A percentile compares a stretch with the other conserved stretches of the same genome.
Conservation (phyloP, 2,329 filamentous ascomycete genomes). For the Aciculosporium take region DNA sequence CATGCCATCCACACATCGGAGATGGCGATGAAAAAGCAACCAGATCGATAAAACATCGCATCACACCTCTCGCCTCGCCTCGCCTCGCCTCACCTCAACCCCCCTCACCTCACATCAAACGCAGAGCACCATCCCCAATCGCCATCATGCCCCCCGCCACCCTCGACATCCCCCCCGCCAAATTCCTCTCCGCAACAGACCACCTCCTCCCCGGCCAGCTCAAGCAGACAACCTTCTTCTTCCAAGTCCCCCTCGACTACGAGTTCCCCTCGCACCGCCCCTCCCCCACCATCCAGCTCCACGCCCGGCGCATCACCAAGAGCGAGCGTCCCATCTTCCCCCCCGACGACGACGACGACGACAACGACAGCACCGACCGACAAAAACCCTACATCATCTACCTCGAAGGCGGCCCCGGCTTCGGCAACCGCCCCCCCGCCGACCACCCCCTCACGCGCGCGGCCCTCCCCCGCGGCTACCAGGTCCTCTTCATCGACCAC, state of each 20-base stretch:
- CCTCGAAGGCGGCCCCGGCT: constrained; percentile 76
- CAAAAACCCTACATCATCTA: constrained; percentile 47
- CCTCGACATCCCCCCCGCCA: constrained; percentile 21
- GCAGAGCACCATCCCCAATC: neutral
- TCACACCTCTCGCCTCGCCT: neutral
- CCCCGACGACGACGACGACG: constrained; percentile 6
- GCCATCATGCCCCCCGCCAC: constrained; percentile 5
- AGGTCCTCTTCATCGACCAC: constrained; percentile 78
- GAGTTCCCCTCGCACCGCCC: constrained; percentile 41
- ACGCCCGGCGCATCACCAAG: constrained; percentile 59
- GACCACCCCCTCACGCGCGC: constrained; percentile 55
- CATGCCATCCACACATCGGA: too few species aligned
- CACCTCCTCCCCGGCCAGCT: constrained; percentile 48
- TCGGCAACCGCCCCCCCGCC: constrained; percentile 62
- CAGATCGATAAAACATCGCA: neutral
- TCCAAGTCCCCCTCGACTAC: constrained; percentile 76
- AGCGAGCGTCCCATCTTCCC: constrained; percentile 46
- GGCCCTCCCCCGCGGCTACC: constrained; percentile 67
- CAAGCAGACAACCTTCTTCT: constrained; percentile 67
- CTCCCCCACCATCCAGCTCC: constrained; percentile 51
- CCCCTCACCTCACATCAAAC: neutral
- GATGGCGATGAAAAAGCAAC: too few species aligned
- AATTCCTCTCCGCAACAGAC: constrained; percentile 26
- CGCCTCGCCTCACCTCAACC: neutral
- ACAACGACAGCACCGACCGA: neutral